These are phyloP conservation scores for Polytolypa hystricis DNA, from an alignment of 2,329 filamentous ascomycete species.

Conservation along the genomic window DNA sequence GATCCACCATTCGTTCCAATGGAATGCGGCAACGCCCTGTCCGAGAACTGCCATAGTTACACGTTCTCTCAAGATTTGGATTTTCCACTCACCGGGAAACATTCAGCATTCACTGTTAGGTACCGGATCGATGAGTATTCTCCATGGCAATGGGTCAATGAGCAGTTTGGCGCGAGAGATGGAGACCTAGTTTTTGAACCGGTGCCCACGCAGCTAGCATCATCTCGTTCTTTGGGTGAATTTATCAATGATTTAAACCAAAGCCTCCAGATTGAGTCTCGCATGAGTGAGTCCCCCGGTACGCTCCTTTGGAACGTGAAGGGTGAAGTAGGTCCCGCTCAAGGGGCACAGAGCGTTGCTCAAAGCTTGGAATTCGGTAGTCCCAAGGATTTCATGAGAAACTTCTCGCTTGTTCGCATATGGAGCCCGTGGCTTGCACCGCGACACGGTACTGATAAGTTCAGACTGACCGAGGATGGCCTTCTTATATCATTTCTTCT, in stretches of 20 bases:
- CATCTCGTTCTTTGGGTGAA: constrained; percentile 14
- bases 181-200: constrained; percentile 33
- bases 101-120: constrained; percentile 33
- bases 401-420: constrained; percentile 70
- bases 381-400: constrained; percentile 56
- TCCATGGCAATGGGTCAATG: constrained; percentile 36
- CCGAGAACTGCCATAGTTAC: constrained; percentile 22
- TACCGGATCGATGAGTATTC: constrained; percentile 27
- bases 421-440: constrained; percentile 82
- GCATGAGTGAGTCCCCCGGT: constrained; percentile 31
- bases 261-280: constrained; percentile 23
- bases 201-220: constrained; percentile 4
- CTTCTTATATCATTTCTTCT: constrained; percentile 69
- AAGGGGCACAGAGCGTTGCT: constrained; percentile 37
- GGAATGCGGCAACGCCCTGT: constrained; percentile 14
- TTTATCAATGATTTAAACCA: constrained; percentile 27
- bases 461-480: constrained; percentile 65
- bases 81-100: constrained; percentile 19
- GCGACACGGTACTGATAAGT: constrained; percentile 60
- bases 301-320: constrained; percentile 40
- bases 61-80: constrained; percentile 22
- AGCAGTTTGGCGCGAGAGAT: constrained; percentile 27
- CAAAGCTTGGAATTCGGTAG: constrained; percentile 49
- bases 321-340: constrained; percentile 45
- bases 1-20: constrained; percentile 19